A percentile compares a stretch with the other conserved stretches of the same genome.
phyloP scores from a whole-genome alignment of 2,329 filamentous ascomycete species.

The Fusarium irregulare region DNA sequence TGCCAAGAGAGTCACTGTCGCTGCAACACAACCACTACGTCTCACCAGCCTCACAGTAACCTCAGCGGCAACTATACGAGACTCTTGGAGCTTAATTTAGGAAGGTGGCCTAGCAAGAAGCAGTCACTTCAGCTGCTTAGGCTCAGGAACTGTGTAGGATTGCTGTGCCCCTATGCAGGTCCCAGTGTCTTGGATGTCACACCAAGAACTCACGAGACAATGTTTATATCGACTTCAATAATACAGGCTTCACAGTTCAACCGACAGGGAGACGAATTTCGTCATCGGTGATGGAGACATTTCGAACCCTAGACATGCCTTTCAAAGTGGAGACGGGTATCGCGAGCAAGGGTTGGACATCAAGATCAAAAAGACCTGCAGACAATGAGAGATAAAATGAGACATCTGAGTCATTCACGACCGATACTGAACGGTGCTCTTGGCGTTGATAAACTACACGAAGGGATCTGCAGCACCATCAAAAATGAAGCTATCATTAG shows the following conservation, averaged over 20 bases:
- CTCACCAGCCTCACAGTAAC: neutral
- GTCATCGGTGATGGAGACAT: conserved; percentile 1
- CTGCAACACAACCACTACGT: neutral
- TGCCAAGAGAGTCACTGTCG: neutral
- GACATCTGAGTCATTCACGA: neutral
- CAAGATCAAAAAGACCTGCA: neutral
- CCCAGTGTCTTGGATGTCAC: neutral
- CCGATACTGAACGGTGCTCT: neutral
- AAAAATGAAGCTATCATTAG: neutral
- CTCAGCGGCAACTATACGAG: neutral
- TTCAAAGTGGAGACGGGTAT: conserved; percentile 8
- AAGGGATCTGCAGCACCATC: neutral
- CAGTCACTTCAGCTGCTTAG: neutral
- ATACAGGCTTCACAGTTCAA: neutral
- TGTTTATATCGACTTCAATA: neutral
- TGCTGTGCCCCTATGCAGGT: neutral
- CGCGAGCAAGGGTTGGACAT: neutral
- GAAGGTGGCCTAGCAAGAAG: neutral
- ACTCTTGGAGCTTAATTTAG: neutral
- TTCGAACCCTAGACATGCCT: conserved; percentile 5
- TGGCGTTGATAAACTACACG: neutral
- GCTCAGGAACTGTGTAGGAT: neutral
- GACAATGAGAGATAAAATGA: neutral
- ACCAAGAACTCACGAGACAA: neutral
- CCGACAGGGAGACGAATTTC: neutral